Evolutionary conservation across 768 basidiomycete genomes (phyloP).

Genomic region (Boletus coccyginus): DNA sequence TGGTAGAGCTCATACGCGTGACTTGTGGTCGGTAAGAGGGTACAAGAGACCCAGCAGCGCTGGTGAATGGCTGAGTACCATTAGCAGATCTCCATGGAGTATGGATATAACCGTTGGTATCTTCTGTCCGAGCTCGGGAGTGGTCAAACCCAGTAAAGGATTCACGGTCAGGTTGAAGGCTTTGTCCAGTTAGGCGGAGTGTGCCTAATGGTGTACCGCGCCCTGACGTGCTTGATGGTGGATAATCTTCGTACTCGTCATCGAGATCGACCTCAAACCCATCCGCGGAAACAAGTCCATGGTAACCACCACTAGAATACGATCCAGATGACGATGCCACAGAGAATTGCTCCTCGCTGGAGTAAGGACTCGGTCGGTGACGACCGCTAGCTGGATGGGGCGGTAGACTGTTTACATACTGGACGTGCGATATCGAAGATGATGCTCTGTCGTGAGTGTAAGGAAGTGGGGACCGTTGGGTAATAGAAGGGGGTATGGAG

Average conservation of each 20-base stretch:
- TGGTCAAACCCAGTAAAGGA: constrained; percentile 45
- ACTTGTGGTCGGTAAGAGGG: constrained; percentile 40
- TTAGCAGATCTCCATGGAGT: constrained; percentile 60
- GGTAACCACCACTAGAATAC: constrained; percentile 20
- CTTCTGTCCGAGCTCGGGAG: constrained; percentile 69
- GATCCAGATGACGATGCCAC: constrained; percentile 31
- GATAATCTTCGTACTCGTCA: constrained; percentile 78
- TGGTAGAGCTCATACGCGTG: constrained; percentile 46
- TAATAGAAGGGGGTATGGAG: constrained; percentile 34
- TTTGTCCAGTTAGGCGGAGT: constrained; percentile 56
- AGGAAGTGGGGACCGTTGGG: constrained; percentile 35
- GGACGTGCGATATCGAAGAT: constrained; percentile 31
- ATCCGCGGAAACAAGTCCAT: constrained; percentile 52
- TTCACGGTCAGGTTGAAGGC: constrained; percentile 59
- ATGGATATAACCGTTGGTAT: constrained; percentile 59
- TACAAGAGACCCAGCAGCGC: constrained; percentile 15
- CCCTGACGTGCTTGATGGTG: constrained; percentile 53
- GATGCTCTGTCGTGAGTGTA: constrained; percentile 37
- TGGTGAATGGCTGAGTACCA: constrained; percentile 37
- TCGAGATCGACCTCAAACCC: constrained; percentile 74
- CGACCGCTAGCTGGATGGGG: constrained; percentile 35
- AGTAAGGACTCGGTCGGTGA: constrained; percentile 35
- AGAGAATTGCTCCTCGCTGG: constrained; percentile 39
- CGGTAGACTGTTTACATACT: constrained; percentile 31
- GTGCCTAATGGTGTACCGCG: constrained; percentile 70